phyloP scores from a whole-genome alignment of 108 stramenopile species.

The Nitzschia palea region DNA sequence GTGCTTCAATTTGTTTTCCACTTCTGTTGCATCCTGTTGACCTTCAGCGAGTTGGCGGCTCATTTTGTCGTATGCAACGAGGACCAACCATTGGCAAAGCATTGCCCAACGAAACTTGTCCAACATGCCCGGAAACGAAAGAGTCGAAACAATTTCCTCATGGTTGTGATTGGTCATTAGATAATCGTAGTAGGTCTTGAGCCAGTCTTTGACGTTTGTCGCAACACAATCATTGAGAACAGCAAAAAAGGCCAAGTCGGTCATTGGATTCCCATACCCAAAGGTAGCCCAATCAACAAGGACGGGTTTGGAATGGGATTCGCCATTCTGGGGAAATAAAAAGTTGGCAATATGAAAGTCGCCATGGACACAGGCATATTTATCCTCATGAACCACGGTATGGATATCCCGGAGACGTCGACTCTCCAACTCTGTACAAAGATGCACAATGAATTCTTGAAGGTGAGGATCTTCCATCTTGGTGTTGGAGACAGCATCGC shows the following conservation, averaged over 20 bases:
- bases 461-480: not conserved
- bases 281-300: slow-evolving; percentile 48
- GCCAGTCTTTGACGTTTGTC: not conserved
- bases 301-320: slow-evolving; percentile 19
- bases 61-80: slow-evolving; percentile 41
- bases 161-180: slow-evolving; percentile 9
- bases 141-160: not conserved
- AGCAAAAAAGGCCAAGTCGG: slow-evolving; percentile 53
- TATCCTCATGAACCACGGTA: slow-evolving; percentile 14
- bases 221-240: slow-evolving; percentile 27
- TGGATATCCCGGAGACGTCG: slow-evolving; percentile 19
- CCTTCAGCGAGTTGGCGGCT: slow-evolving; percentile 25
- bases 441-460: not conserved
- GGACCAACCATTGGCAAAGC: slow-evolving; percentile 39
- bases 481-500: slow-evolving; percentile 7
- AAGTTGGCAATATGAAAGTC: slow-evolving; percentile 35
- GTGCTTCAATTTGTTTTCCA: slow-evolving; percentile 9
- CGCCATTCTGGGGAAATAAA: slow-evolving; percentile 17
- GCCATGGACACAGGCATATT: slow-evolving; percentile 29
- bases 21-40: not conserved
- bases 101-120: slow-evolving; percentile 35
- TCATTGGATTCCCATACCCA: slow-evolving; percentile 45
- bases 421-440: slow-evolving; percentile 6
- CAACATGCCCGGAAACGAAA: slow-evolving; percentile 23
- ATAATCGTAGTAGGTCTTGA: slow-evolving; percentile 6